Evolutionary conservation across 2,329 filamentous ascomycete species (phyloP).

Genomic region (Lecanicillium sp.): DNA sequence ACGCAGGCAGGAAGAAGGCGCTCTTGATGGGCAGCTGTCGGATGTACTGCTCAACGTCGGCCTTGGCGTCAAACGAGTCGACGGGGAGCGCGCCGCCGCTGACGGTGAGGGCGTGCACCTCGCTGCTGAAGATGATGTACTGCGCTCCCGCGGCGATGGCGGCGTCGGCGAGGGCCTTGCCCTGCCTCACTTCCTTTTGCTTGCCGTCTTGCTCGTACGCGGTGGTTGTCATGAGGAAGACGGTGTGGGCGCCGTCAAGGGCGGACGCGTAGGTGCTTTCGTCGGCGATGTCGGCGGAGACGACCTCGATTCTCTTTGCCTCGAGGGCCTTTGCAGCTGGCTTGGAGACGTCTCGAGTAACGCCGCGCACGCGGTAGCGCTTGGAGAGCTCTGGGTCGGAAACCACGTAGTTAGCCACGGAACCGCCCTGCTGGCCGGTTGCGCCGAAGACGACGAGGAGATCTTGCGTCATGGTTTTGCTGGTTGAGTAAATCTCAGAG

Average conservation of each 20-base stretch:
- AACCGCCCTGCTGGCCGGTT: slow-evolving; percentile 42
- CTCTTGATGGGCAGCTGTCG: slow-evolving; percentile 36
- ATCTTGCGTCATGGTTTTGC: slow-evolving; percentile 24
- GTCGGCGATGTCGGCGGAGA: slow-evolving; percentile 33
- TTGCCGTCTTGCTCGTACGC: slow-evolving; percentile 26
- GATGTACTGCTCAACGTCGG: slow-evolving; percentile 49
- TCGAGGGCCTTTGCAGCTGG: slow-evolving; percentile 29
- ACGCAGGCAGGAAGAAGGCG: slow-evolving; percentile 43
- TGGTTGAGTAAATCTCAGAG: neutral
- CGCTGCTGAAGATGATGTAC: slow-evolving; percentile 39
- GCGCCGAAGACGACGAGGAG: slow-evolving; percentile 38
- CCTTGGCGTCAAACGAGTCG: slow-evolving; percentile 49
- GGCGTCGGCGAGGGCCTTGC: slow-evolving; percentile 38
- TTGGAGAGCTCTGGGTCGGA: slow-evolving; percentile 35
- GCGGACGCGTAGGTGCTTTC: slow-evolving; percentile 25
- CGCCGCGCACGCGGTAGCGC: slow-evolving; percentile 35
- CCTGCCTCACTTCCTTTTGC: slow-evolving; percentile 31
- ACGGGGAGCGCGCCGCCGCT: slow-evolving; percentile 30
- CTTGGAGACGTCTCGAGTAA: slow-evolving; percentile 38
- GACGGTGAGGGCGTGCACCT: slow-evolving; percentile 29
- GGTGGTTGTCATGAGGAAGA: slow-evolving; percentile 31
- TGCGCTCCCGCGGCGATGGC: slow-evolving; percentile 33
- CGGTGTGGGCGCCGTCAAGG: slow-evolving; percentile 33
- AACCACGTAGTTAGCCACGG: slow-evolving; percentile 36
- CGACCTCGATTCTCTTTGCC: slow-evolving; percentile 33